phyloP scores from a whole-genome alignment of 441 rosid species.

The Raphanus hybrid region DNA sequence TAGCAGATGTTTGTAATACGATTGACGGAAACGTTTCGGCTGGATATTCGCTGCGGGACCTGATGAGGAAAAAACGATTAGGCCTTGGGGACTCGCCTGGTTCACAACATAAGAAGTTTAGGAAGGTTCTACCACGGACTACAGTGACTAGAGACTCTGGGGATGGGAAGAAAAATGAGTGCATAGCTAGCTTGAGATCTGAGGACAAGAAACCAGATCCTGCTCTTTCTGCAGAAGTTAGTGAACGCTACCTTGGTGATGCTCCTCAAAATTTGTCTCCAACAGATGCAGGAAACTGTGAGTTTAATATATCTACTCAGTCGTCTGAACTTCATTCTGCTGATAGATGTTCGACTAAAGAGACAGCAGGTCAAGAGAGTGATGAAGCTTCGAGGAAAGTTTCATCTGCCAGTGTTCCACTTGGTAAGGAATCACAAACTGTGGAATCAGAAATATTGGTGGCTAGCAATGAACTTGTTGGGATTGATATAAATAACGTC shows the following conservation, averaged over 20 bases:
- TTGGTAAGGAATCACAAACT: slow-evolving; percentile 31
- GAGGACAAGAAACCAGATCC: slow-evolving; percentile 48
- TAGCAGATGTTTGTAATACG: slow-evolving; percentile 41
- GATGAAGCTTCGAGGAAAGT: slow-evolving; percentile 36
- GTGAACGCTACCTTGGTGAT: slow-evolving; percentile 43
- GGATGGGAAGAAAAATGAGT: slow-evolving; percentile 31
- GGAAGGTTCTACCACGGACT: slow-evolving; percentile 44
- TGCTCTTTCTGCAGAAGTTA: slow-evolving; percentile 39
- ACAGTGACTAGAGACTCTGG: slow-evolving; percentile 40
- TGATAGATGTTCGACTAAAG: slow-evolving; percentile 40
- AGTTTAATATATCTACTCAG: slow-evolving; percentile 37
- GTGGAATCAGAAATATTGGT: slow-evolving; percentile 35
- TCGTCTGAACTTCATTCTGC: slow-evolving; percentile 29
- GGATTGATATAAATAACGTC: slow-evolving; percentile 27
- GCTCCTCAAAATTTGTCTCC: slow-evolving; percentile 36
- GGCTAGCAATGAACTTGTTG: slow-evolving; percentile 37
- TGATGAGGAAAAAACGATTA: slow-evolving; percentile 87
- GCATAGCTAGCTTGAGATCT: slow-evolving; percentile 21
- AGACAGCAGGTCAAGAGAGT: slow-evolving; percentile 41
- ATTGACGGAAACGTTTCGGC: slow-evolving; percentile 44
- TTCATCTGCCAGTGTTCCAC: slow-evolving; percentile 37
- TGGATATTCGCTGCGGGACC: slow-evolving; percentile 78
- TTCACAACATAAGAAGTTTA: slow-evolving; percentile 45
- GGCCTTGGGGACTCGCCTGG: slow-evolving; percentile 52
- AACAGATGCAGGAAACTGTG: slow-evolving; percentile 40